Base-by-base conservation (phyloP, 768 basidiomycete genomes). In the Coprinellus aureogranulatus region DNA sequence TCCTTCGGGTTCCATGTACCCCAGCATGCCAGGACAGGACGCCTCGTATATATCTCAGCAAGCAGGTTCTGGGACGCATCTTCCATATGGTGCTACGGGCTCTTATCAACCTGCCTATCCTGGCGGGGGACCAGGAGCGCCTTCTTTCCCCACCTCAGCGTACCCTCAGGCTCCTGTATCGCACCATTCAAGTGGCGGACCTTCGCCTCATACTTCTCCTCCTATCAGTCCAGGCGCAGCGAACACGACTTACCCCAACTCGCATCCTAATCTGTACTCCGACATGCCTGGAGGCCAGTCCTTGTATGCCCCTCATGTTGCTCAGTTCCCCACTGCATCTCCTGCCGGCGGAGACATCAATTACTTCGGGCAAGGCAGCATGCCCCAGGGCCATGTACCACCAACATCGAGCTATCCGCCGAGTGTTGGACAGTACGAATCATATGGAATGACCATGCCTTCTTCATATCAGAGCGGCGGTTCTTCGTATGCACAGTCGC, bases 171-270 rank as follows among this genome's bases (percentile, higher is more conserved):
- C 11, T 34, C 26, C 26, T 11, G 37, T 39, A 37, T 42, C 28
- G 34, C 34, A 34, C 34, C 34, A 34, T 14, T 34, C 34, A 34
- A 23, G 51, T 53, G 56, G 57, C 41, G 56, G 56, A 44, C 49
- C 48, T 42, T 57, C 56, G 25, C 56, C 56, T 51, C 45, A 55
- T 20, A 44, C 28, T 16, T 55, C 54, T 18, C 54, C 54, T 45
- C 56, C 56, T 52, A 57, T 57, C 47, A 57, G 49, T 27, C 56
- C 56, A 18, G 40, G 49, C 16, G 50, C 28, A 8, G 31, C 20
- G 31, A 37, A 20, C 12, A 52, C 28, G 22, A 20, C 20, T 23
- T 25, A 28, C 34, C 30, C 50, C 31, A 52, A 52, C 31, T 30
- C 16, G 9, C 27, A 31, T 11, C 16, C 23, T 16, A 28, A 14